These are phyloP conservation scores for Neoscytalidium dimidiatum DNA, from an alignment of 2,329 filamentous ascomycete genomes.

Conservation along the genomic window DNA sequence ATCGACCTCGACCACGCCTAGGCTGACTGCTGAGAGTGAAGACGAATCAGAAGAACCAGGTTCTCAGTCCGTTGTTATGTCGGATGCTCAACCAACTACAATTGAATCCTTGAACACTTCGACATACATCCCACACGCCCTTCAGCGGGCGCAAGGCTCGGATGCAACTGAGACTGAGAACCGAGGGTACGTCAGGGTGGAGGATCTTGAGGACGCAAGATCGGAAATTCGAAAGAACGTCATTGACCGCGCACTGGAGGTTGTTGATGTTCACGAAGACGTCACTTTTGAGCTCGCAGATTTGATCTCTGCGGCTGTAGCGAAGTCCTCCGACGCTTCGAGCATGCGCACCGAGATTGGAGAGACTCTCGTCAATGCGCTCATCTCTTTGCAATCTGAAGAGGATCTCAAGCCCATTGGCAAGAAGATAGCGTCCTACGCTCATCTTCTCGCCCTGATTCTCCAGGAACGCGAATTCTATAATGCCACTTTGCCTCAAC, in stretches of 20 bases:
- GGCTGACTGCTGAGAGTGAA: neutral
- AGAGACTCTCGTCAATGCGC: conserved; percentile 77
- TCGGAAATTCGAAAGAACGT: conserved; percentile 71
- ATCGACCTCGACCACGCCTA: conserved; percentile 6
- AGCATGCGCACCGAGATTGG: conserved; percentile 71
- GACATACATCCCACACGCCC: conserved; percentile 6
- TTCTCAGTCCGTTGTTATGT: conserved; percentile 42
- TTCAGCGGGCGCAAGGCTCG: neutral
- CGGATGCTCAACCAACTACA: conserved; percentile 27
- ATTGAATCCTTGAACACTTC: neutral
- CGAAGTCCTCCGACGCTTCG: conserved; percentile 61
- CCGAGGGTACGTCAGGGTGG: conserved; percentile 60
- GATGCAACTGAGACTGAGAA: neutral
- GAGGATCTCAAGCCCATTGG: conserved; percentile 57
- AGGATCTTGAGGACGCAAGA: conserved; percentile 78
- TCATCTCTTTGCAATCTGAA: conserved; percentile 68
- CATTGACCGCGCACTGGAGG: conserved; percentile 86
- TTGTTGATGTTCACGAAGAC: conserved; percentile 83
- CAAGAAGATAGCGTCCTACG: conserved; percentile 83
- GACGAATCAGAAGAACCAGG: conserved; percentile 32
- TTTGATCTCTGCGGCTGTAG: conserved; percentile 73
- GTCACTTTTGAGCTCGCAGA: conserved; percentile 90
- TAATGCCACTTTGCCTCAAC: conserved; percentile 68
- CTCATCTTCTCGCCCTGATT: conserved; percentile 85
- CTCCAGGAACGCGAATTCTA: conserved; percentile 84